phyloP scores from a whole-genome alignment of 2,329 filamentous ascomycete species.

The Trichoderma brevicompactum region DNA sequence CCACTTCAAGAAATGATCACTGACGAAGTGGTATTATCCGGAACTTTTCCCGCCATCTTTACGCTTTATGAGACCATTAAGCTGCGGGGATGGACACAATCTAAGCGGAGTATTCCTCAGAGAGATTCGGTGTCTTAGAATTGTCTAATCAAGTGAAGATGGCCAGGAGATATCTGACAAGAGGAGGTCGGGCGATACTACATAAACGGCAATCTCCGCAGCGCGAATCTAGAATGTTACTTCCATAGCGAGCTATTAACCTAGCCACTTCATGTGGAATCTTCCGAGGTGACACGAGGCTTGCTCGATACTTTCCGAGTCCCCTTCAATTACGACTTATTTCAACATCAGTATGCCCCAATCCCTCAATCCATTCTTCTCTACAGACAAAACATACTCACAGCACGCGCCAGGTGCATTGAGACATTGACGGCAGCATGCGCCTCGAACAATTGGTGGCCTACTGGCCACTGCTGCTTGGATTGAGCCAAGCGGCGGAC shows the following conservation, averaged over 20 bases:
- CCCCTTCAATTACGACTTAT: background rate
- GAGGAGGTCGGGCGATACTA: conserved; percentile 7
- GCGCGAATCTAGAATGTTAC: conserved; percentile 1
- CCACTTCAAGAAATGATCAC: conserved; percentile 23
- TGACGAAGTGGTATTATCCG: conserved; percentile 22
- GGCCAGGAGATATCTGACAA: background rate
- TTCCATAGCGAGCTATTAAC: background rate
- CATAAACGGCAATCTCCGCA: conserved; percentile 17
- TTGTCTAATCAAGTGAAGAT: background rate
- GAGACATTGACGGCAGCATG: conserved; percentile 3
- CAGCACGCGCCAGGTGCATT: background rate
- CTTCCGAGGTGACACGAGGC: conserved; percentile 1
- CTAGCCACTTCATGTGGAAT: background rate
- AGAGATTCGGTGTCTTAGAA: conserved; percentile 17
- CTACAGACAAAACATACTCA: background rate
- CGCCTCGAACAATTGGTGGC: conserved; percentile 24
- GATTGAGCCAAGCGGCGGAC: conserved; percentile 21
- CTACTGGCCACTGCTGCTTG: conserved; percentile 17
- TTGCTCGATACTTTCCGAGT: background rate
- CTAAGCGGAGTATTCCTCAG: background rate
- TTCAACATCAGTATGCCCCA: background rate
- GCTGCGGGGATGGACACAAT: conserved; percentile 13
- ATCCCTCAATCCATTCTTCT: too few species aligned
- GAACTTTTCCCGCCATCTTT: conserved; percentile 8
- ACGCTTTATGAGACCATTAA: background rate